A percentile compares a stretch with the other conserved stretches of the same genome.
These are phyloP conservation scores for Onygenales sp. DNA, from an alignment of 2,329 filamentous ascomycete genomes.

Conservation along the genomic window DNA sequence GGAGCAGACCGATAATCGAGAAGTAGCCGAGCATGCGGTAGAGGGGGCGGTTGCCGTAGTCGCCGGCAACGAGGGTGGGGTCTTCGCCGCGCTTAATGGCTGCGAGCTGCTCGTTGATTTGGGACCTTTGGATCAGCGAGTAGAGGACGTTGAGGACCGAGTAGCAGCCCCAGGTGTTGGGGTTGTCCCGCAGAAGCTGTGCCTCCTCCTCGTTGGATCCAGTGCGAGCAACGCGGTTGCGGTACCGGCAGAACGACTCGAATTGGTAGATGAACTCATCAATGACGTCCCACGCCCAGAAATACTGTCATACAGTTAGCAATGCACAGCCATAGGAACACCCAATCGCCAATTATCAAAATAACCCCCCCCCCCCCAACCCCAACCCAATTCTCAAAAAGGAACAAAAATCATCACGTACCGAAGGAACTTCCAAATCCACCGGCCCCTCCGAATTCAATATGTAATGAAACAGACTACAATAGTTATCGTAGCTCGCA, in stretches of 20 bases:
- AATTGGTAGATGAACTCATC: conserved; percentile 99
- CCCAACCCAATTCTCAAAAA: not conserved
- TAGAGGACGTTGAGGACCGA: conserved; percentile 98
- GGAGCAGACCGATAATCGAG: conserved; percentile 93
- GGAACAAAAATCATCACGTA: conserved; percentile 42
- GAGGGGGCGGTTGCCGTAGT: conserved; percentile 87
- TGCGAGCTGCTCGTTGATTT: conserved; percentile 94
- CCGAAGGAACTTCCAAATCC: conserved; percentile 90
- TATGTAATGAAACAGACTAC: conserved; percentile 98
- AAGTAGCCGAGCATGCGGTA: conserved; percentile 99
- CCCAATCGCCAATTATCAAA: not conserved
- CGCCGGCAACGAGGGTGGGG: conserved; percentile 74
- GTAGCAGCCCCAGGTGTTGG: conserved; percentile 99
- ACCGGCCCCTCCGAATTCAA: conserved; percentile 98
- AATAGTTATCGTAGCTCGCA: conserved; percentile 98
- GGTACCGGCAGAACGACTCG: conserved; percentile 97
- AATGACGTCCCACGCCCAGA: conserved; percentile 99
- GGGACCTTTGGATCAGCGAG: conserved; percentile 94
- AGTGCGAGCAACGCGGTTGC: conserved; percentile 75
- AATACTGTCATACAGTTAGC: conserved; percentile 55
- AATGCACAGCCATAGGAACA: not conserved
- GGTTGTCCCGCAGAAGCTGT: conserved; percentile 84
- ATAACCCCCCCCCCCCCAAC: not conserved
- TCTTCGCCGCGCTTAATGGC: conserved; percentile 95
- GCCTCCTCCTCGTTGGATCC: conserved; percentile 86